phyloP scores from a whole-genome alignment of 148 eudicot species.

The Simmondsia chinensis region DNA sequence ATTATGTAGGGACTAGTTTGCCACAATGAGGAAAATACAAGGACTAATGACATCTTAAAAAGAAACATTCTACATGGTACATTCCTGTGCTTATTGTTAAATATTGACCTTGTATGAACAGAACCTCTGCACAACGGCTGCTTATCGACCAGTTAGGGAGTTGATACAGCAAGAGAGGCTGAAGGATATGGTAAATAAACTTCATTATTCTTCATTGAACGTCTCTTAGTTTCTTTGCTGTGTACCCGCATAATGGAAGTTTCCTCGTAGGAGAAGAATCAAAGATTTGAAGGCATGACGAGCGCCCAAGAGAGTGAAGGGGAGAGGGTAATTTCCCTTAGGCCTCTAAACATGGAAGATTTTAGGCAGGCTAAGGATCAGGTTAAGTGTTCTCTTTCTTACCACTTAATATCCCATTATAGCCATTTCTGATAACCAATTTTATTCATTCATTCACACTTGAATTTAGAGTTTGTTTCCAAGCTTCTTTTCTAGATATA shows the following conservation, averaged over 20 bases:
- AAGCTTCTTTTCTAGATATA: too few species aligned
- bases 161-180: constrained; percentile 73
- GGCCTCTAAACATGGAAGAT: constrained; percentile 70
- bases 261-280: constrained; percentile 39
- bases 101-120: constrained; percentile 15
- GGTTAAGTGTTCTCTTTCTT: constrained; percentile 20
- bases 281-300: constrained; percentile 14
- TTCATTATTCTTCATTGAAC: neutral
- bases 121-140: constrained; percentile 96
- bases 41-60: too few species aligned
- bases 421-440: neutral
- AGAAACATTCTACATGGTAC: neutral
- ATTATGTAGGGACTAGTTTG: too few species aligned
- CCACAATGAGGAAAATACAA: too few species aligned
- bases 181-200: constrained; percentile 55
- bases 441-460: neutral
- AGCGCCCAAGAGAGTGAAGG: constrained; percentile 22
- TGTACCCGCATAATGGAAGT: neutral
- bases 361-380: constrained; percentile 74
- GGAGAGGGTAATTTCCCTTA: constrained; percentile 48
- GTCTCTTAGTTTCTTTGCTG: neutral
- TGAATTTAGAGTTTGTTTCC: too few species aligned
- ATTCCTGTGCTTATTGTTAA: constrained; percentile 1
- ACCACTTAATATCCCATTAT: neutral
- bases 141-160: constrained; percentile 91